These are phyloP conservation scores for Pharus latifolius DNA, from an alignment of 176 grass and related monocot species.

Conservation along the genomic window DNA sequence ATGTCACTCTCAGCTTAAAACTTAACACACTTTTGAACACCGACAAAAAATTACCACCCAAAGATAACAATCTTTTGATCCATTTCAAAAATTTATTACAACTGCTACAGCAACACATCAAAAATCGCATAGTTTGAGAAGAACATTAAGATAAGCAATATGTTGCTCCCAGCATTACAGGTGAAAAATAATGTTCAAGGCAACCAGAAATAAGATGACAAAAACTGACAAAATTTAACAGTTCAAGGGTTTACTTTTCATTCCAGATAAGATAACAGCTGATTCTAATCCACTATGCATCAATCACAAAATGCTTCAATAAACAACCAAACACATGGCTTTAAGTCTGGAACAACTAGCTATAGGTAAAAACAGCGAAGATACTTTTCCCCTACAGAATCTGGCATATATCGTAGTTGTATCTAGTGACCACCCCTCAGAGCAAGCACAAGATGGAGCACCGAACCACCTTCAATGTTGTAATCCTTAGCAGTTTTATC, in stretches of 20 bases:
- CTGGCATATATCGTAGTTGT: neutral
- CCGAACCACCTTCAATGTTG: slow-evolving; percentile 89
- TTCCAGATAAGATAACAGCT: slow-evolving; percentile 12
- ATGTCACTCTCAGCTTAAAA: neutral
- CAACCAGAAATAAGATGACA: neutral
- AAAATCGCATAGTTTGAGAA: neutral
- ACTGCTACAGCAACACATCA: neutral
- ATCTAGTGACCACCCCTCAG: slow-evolving; percentile 64
- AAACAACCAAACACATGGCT: neutral
- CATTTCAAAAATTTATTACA: too few species aligned
- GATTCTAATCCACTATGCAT: neutral
- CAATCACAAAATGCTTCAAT: slow-evolving; percentile 14
- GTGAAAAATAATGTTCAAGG: neutral
- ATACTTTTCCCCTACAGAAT: neutral
- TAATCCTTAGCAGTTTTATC: slow-evolving; percentile 92
- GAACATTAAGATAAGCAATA: neutral
- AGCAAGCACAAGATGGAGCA: slow-evolving; percentile 92
- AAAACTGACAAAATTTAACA: neutral
- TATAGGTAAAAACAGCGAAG: neutral
- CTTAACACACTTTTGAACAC: too few species aligned
- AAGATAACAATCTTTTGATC: too few species aligned
- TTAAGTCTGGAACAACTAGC: neutral
- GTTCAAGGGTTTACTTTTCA: slow-evolving; percentile 14
- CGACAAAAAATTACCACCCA: too few species aligned
- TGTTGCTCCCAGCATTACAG: neutral